Percentiles rank a stretch among this genome's conserved stretches.
These are phyloP conservation scores for Aegilops longissima DNA, from an alignment of 176 grass and related monocot species.

Conservation along the genomic window DNA sequence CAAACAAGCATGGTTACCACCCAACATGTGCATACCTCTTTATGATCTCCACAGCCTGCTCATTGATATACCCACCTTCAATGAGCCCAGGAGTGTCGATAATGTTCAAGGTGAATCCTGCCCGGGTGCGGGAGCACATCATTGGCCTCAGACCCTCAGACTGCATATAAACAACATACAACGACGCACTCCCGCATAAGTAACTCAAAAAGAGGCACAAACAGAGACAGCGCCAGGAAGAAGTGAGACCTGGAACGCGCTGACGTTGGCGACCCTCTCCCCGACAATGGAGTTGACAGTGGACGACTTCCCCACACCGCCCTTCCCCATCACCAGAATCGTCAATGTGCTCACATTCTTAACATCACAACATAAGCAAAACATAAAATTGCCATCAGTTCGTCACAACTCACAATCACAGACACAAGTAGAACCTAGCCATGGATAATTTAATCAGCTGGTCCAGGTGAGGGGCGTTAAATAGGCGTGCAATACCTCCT, in stretches of 20 bases:
- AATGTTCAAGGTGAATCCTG: slow-evolving; percentile 92
- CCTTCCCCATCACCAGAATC: slow-evolving; percentile 95
- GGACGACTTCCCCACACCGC: slow-evolving; percentile 93
- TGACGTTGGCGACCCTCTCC: slow-evolving; percentile 77
- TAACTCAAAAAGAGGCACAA: neutral
- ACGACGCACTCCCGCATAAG: neutral
- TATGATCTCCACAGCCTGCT: slow-evolving; percentile 91
- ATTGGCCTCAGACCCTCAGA: slow-evolving; percentile 86
- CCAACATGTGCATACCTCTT: slow-evolving; percentile 55
- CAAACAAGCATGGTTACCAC: neutral
- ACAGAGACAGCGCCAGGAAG: neutral
- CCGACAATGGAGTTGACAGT: slow-evolving; percentile 91
- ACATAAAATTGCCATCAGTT: neutral
- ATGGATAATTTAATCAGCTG: neutral
- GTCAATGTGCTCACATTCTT: slow-evolving; percentile 90
- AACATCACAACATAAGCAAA: slow-evolving; percentile 21
- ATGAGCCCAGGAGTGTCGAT: slow-evolving; percentile 94
- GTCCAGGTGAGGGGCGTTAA: neutral
- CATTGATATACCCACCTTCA: slow-evolving; percentile 97
- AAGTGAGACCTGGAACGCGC: slow-evolving; percentile 82
- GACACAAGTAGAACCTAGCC: neutral
- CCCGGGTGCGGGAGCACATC: slow-evolving; percentile 71
- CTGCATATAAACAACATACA: slow-evolving; percentile 38
- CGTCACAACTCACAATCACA: neutral
- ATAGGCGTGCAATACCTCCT: slow-evolving; percentile 52